Evolutionary conservation across 805 yeast species (phyloP).

Genomic region (Ogataea methylovora): DNA sequence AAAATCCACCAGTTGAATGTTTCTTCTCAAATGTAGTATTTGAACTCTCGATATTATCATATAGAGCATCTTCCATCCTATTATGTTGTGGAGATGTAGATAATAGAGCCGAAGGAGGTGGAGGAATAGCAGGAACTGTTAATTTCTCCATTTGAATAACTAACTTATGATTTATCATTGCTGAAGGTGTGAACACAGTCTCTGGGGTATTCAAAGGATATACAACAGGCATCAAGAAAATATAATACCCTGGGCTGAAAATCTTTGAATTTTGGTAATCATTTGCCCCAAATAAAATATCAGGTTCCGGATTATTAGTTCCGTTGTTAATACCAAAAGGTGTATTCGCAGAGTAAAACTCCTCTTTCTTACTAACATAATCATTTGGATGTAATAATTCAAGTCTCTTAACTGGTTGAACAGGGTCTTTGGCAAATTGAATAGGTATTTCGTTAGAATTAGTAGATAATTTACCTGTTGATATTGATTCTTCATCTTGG

Average conservation of each 20-base stretch:
- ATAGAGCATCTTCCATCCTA: too few species aligned
- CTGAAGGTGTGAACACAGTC: constrained; percentile 43
- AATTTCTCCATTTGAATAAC: constrained; percentile 30
- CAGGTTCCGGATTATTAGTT: constrained; percentile 4
- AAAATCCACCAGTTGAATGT: neutral
- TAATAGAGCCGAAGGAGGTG: constrained; percentile 23
- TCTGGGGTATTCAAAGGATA: constrained; percentile 62
- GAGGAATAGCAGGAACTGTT: constrained; percentile 19
- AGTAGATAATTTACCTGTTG: constrained; percentile 2
- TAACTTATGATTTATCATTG: constrained; percentile 37
- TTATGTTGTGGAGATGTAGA: constrained; percentile 28
- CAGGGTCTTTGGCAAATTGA: constrained; percentile 15
- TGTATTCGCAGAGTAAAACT: constrained; percentile 8
- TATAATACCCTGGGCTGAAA: constrained; percentile 60
- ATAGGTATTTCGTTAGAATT: constrained; percentile 5
- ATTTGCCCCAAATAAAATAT: constrained; percentile 10
- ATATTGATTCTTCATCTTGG: constrained; percentile 11
- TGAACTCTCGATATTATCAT: neutral
- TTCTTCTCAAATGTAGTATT: neutral
- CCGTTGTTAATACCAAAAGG: neutral
- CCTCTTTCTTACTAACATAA: constrained; percentile 16
- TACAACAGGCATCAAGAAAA: constrained; percentile 55
- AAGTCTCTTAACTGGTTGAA: constrained; percentile 18
- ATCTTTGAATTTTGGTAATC: constrained; percentile 6
- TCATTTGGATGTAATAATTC: constrained; percentile 16